phyloP scores from a whole-genome alignment of 2,329 filamentous ascomycete species.

The Drechslerella stenobrocha region DNA sequence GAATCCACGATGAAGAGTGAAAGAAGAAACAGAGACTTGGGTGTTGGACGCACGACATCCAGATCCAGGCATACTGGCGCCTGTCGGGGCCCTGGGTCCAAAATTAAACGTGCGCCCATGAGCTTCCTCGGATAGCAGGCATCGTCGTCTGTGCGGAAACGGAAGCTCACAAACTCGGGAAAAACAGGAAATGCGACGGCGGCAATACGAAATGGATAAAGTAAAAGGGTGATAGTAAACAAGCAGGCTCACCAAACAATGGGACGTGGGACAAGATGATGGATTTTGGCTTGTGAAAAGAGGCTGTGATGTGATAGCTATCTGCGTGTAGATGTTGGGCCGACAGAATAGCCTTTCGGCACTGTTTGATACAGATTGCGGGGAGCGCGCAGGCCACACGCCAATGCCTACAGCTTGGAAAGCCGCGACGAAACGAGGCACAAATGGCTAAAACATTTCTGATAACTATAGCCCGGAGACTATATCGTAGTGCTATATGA shows the following conservation, averaged over 20 bases:
- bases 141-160: slow-evolving; percentile 31
- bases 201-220: slow-evolving; percentile 18
- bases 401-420: too few species aligned
- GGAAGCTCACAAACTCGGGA: slow-evolving; percentile 38
- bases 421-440: slow-evolving; percentile 1
- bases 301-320: not conserved
- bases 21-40: slow-evolving; percentile 5
- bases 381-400: too few species aligned
- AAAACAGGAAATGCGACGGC: slow-evolving; percentile 37
- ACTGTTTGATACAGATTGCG: slow-evolving; percentile 41
- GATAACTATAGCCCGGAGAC: too few species aligned
- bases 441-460: not conserved
- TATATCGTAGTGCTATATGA: not conserved
- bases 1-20: slow-evolving; percentile 27
- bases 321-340: slow-evolving; percentile 31
- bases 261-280: not conserved
- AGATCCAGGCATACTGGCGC: slow-evolving; percentile 1
- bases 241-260: not conserved
- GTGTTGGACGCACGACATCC: slow-evolving; percentile 5
- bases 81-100: slow-evolving; percentile 7
- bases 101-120: slow-evolving; percentile 22
- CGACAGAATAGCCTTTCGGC: slow-evolving; percentile 13
- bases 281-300: slow-evolving; percentile 37
- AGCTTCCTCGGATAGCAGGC: slow-evolving; percentile 42
- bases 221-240: slow-evolving; percentile 7